These are phyloP conservation scores for Asterochloris sp. DNA, from an alignment of 139 green algal genomes.

Conservation along the genomic window DNA sequence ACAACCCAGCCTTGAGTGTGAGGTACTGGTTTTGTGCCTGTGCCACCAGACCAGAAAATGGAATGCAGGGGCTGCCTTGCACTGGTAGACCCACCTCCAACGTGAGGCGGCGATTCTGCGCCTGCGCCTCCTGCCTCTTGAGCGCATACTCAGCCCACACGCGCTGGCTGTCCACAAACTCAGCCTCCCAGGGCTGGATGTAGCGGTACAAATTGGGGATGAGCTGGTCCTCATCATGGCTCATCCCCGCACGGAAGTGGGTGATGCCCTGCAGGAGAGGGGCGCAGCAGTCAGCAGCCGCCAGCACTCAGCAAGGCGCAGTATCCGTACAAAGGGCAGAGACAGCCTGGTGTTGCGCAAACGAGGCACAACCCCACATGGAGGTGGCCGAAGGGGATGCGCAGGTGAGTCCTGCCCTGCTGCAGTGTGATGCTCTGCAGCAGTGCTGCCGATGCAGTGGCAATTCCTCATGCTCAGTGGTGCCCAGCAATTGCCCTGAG, in stretches of 20 bases:
- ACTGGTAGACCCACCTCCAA: slow-evolving; percentile 48
- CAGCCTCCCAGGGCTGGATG: slow-evolving; percentile 96
- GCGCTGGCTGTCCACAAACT: slow-evolving; percentile 97
- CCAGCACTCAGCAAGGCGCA: not conserved
- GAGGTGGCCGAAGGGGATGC: not conserved
- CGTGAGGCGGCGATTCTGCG: slow-evolving; percentile 72
- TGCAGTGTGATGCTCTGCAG: no score
- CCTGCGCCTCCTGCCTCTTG: slow-evolving; percentile 86
- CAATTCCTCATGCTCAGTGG: no score
- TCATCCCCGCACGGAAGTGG: slow-evolving; percentile 77
- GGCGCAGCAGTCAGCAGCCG: not conserved
- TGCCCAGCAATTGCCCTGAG: no score
- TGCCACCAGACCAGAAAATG: no score
- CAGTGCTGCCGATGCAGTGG: no score
- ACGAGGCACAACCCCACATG: not conserved
- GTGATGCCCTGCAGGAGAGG: no score
- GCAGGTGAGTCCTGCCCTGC: no score
- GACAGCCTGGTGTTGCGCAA: not conserved
- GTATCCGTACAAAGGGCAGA: not conserved
- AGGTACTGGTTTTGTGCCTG: no score
- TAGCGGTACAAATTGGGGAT: slow-evolving; percentile 99
- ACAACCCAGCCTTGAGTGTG: no score
- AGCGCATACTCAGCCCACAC: slow-evolving; percentile 99
- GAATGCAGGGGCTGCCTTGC: no score
- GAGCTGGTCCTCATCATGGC: slow-evolving; percentile 97